Base-by-base conservation (phyloP, 441 rosid genomes). In the Viola pubescens region DNA sequence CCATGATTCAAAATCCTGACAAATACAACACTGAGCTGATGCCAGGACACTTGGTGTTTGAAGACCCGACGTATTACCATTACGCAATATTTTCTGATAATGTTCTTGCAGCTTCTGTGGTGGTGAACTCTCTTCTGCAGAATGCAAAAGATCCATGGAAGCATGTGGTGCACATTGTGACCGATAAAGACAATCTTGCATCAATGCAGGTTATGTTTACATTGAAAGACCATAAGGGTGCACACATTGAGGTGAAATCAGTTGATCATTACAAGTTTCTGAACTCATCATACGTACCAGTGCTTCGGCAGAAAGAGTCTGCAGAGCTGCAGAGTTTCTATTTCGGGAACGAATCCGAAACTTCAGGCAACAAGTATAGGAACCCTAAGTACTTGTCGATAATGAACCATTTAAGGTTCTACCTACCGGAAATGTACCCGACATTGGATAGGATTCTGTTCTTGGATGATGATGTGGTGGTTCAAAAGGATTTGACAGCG, bases 401-500 rank as follows among this genome's bases (percentile, higher is more conserved):
- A 86, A 75, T 85, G 76, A 87, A 85, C 75, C 89, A 87, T 65
- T 84, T 87, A 12, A 77, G 95, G 26, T 87, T 87, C 76, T 87
- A 87, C 76, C 86, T 87, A 39, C 95, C 95, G 37, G 91, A 87
- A 78, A 89, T 83, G 8, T 87, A 85, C 63, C 95, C 91, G 7
- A 81, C 80, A 70, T 80, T 85, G 61, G 77, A 83, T 45, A 87
- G 81, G 71, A 83, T 85, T 43, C 78, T 87, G 56, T 87, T 87
- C 70, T 68, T 87, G 68, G 95, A 87, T 63, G 91, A 87, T 74
- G 95, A 87, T 72, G 83, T 87, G 41, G 95, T 87, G 50, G 91
- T 87, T 63, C 91, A 81, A 67, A 87, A 87, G 77, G 89, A 84
- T 68, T 74, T 87, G 77, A 76, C 82, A 8, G 81, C 83, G 56